Conservation (phyloP, 106 monocot genomes). For the Xerophyta viscosa region DNA sequence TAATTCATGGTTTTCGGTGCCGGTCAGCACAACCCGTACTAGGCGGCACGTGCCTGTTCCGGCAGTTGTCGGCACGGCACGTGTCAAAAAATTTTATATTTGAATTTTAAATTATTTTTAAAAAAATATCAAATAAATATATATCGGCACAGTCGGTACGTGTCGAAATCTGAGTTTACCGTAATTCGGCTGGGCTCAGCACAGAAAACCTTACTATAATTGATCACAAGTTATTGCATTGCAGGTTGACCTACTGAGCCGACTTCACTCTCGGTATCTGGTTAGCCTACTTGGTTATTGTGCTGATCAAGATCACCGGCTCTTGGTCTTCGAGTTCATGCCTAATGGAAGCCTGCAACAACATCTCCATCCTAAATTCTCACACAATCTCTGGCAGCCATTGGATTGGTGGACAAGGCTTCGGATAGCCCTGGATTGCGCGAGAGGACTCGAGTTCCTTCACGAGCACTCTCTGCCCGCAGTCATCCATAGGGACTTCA, state of each 20-base stretch:
- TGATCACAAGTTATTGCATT: no score
- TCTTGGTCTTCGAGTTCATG: slow-evolving; percentile 91
- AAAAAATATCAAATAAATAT: no score
- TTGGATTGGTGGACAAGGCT: slow-evolving; percentile 65
- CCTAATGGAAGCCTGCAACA: slow-evolving; percentile 66
- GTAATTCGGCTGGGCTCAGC: no score
- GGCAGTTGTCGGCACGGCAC: no score
- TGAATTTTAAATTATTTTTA: no score
- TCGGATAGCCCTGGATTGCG: slow-evolving; percentile 81
- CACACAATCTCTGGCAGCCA: slow-evolving; percentile 5
- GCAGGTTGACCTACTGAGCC: slow-evolving; percentile 58
- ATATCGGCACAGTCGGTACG: no score
- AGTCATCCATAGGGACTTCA: slow-evolving; percentile 89
- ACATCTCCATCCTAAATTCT: slow-evolving; percentile 44
- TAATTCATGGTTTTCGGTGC: no score
- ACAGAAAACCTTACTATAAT: no score
- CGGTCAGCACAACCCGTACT: no score
- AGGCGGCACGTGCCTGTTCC: no score
- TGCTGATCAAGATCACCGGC: slow-evolving; percentile 51
- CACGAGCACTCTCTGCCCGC: slow-evolving; percentile 74
- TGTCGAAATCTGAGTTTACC: no score
- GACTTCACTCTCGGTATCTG: slow-evolving; percentile 31
- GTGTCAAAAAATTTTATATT: no score
- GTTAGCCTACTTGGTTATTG: slow-evolving; percentile 56
- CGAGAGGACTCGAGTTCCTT: slow-evolving; percentile 81